Percentiles rank a stretch among this genome's conserved stretches.
Evolutionary conservation across 106 monocot genomes (phyloP).

Genomic region (Allium cepa): DNA sequence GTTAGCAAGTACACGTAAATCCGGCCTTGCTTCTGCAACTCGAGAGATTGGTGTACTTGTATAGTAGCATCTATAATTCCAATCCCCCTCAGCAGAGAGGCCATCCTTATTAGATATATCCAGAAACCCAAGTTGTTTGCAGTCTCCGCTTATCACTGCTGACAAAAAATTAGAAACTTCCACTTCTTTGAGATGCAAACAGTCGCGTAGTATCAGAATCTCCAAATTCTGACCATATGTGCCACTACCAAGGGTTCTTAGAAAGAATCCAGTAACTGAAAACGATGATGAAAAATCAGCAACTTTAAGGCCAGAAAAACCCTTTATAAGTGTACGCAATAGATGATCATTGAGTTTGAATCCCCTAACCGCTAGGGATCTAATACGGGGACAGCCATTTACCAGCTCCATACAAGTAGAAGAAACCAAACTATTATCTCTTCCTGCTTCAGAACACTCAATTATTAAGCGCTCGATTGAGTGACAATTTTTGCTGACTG

Average conservation of each 20-base stretch:
- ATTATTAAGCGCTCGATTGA: slow-evolving; percentile 39
- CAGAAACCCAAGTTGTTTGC: slow-evolving; percentile 33
- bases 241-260: slow-evolving; percentile 41
- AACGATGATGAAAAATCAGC: slow-evolving; percentile 68
- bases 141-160: slow-evolving; percentile 39
- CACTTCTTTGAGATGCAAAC: slow-evolving; percentile 71
- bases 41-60: slow-evolving; percentile 25
- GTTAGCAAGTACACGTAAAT: slow-evolving; percentile 32
- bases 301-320: slow-evolving; percentile 35
- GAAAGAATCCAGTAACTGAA: slow-evolving; percentile 44
- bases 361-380: slow-evolving; percentile 45
- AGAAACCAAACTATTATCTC: slow-evolving; percentile 57
- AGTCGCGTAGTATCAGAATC: slow-evolving; percentile 60
- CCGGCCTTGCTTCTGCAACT: slow-evolving; percentile 38
- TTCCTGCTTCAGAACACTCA: slow-evolving; percentile 51
- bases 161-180: slow-evolving; percentile 48
- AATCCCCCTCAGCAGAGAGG: slow-evolving; percentile 37
- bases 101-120: slow-evolving; percentile 67
- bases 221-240: slow-evolving; percentile 32
- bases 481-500: slow-evolving; percentile 44
- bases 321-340: slow-evolving; percentile 40
- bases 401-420: slow-evolving; percentile 39
- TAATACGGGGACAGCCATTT: slow-evolving; percentile 46
- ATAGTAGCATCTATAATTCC: slow-evolving; percentile 31
- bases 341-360: slow-evolving; percentile 53